These are phyloP conservation scores for Yamadazyma trypodendri DNA, from an alignment of 1,139 yeast genomes.

Conservation along the genomic window DNA sequence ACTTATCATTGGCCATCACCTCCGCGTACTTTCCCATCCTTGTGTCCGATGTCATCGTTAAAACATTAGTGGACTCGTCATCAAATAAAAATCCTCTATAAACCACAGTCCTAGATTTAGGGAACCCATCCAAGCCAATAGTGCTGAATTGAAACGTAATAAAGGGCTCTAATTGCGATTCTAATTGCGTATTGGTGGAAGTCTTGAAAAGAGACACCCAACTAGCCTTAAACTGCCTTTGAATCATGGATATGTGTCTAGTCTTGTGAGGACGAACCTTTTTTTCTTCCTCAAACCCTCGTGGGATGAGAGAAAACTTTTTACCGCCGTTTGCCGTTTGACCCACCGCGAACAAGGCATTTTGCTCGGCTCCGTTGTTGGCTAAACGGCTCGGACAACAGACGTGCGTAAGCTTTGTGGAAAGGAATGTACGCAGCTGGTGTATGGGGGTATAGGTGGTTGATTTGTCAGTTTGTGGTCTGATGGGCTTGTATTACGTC, in stretches of 20 bases:
- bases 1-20: conserved; percentile 47
- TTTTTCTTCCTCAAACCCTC: conserved; percentile 4
- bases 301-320: conserved; percentile 9
- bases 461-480: too few relatives aligned
- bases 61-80: conserved; percentile 64
- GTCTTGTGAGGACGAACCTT: conserved; percentile 11
- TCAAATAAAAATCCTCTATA: conserved; percentile 74
- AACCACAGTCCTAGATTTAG: conserved; percentile 67
- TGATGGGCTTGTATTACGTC: too few relatives aligned
- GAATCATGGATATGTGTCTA: conserved; percentile 18
- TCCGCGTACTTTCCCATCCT: conserved; percentile 66
- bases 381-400: too few relatives aligned
- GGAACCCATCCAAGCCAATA: conserved; percentile 56
- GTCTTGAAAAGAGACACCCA: conserved; percentile 64
- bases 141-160: conserved; percentile 69
- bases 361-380: too few relatives aligned
- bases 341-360: neutral
- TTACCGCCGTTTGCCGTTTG: neutral
- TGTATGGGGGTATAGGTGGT: too few relatives aligned
- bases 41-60: conserved; percentile 71
- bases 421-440: too few relatives aligned
- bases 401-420: too few relatives aligned
- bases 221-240: conserved; percentile 59
- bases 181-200: conserved; percentile 46
- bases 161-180: conserved; percentile 40